Evolutionary conservation across 1,284 basidiomycete genomes (phyloP), one percentile per base, ranked within the genome.

Genomic region (Apiotrichum porosum): DNA sequence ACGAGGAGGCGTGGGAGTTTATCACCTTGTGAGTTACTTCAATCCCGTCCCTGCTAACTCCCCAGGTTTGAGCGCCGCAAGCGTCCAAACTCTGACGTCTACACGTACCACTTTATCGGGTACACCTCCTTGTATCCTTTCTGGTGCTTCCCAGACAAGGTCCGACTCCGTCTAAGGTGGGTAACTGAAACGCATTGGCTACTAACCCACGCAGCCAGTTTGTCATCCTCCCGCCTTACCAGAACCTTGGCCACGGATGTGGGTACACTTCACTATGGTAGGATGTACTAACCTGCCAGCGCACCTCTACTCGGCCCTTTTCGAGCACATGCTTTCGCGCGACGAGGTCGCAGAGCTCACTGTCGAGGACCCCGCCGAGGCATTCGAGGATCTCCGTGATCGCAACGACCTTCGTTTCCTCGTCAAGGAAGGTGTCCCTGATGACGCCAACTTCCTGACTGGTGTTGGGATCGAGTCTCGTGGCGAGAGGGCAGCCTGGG

Each of bases 331-430:
- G 42, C 73, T 88, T 31, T 74, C 78, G 8, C 79, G 82, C 33
- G 75, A 82, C 0, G 76, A 80, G 36, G 83, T 97, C 28, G 83
- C 85, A 10, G 94, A 98, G 71, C 76, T 98, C 44, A 97, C 92
- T 0, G 87, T 98, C 18, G 94, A 98, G 75, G 94, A 98, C 68
- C 94, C 94, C 0, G 90, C 90, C 0, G 94, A 98, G 57, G 66
- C 68, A 10, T 71, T 70, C 42, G 69, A 71, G 51, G 90, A 95
- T 65, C 78, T 98, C 45, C 81, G 94, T 30, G 95, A 98, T 73
- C 83, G 87, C 41, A 88, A 88, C 62, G 95, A 98, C 69, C 79
- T 98, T 22, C 77, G 81, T 52, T 85, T 87, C 78, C 78, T 97
- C 15, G 60, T 68, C 24, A 54, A 64, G 32, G 49, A 63, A 24